phyloP scores from a whole-genome alignment of 164 flowering plant species.

The Vitis riparia region DNA sequence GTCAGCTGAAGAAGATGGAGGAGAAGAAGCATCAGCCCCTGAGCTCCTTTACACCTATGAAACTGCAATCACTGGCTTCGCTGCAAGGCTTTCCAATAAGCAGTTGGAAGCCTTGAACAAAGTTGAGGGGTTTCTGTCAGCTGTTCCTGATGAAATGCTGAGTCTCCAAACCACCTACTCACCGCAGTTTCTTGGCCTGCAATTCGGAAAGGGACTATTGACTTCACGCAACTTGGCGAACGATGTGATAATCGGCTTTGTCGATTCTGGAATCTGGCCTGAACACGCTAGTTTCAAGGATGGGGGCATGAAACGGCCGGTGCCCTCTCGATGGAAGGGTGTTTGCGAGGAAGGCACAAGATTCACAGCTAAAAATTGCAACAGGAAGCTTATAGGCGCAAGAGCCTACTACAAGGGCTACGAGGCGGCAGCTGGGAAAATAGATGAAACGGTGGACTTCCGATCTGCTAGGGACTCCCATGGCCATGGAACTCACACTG shows the following conservation, averaged over 20 bases:
- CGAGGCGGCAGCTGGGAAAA: constrained; percentile 37
- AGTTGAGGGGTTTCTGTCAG: constrained; percentile 56
- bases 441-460: constrained; percentile 46
- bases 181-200: constrained; percentile 71
- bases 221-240: constrained; percentile 30
- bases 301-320: constrained; percentile 28
- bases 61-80: constrained; percentile 55
- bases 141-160: constrained; percentile 47
- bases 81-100: constrained; percentile 55
- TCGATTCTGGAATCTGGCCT: constrained; percentile 87
- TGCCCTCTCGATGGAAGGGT: constrained; percentile 73
- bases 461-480: constrained; percentile 56
- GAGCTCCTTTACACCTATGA: constrained; percentile 60
- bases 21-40: constrained; percentile 25
- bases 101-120: constrained; percentile 40
- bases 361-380: constrained; percentile 52
- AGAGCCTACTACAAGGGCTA: constrained; percentile 56
- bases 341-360: constrained; percentile 51
- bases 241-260: constrained; percentile 66
- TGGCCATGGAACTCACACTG: constrained; percentile 90
- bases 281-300: constrained; percentile 68
- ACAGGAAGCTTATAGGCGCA: constrained; percentile 59
- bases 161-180: constrained; percentile 72
- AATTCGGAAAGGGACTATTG: constrained; percentile 63
- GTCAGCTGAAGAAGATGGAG: constrained; percentile 8